phyloP scores from a whole-genome alignment of 805 yeast species.

The Candida insectalens region DNA sequence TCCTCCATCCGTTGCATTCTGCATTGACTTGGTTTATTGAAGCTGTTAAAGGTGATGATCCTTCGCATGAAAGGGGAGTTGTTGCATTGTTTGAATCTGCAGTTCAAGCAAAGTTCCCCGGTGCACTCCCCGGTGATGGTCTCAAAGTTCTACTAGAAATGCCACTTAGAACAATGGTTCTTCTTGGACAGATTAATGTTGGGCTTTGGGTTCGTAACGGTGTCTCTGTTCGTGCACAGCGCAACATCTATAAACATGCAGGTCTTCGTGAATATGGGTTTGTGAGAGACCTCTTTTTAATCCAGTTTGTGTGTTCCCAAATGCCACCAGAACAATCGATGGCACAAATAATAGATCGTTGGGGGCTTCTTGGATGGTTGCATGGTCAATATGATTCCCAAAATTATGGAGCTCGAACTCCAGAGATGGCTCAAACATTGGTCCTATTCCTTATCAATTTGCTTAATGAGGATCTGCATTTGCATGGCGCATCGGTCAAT shows the following conservation, averaged over 20 bases:
- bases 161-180: slow-evolving; percentile 66
- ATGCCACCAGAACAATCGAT: slow-evolving; percentile 43
- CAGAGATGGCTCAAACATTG: slow-evolving; percentile 67
- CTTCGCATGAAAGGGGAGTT: slow-evolving; percentile 4
- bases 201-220: slow-evolving; percentile 97
- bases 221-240: slow-evolving; percentile 65
- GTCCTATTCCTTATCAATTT: slow-evolving; percentile 56
- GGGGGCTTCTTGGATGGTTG: slow-evolving; percentile 53
- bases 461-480: slow-evolving; percentile 55
- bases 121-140: slow-evolving; percentile 9
- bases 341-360: slow-evolving; percentile 52
- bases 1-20: slow-evolving; percentile 75
- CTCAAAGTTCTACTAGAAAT: slow-evolving; percentile 47
- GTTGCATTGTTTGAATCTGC: slow-evolving; percentile 6
- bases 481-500: slow-evolving; percentile 38
- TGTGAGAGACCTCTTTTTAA: slow-evolving; percentile 64
- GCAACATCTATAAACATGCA: slow-evolving; percentile 67
- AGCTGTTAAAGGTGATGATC: slow-evolving; percentile 23
- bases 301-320: slow-evolving; percentile 49
- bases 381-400: slow-evolving; percentile 33
- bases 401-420: slow-evolving; percentile 25
- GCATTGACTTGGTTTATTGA: slow-evolving; percentile 66
- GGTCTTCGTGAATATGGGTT: slow-evolving; percentile 79
- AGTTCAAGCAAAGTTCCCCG: slow-evolving; percentile 2
- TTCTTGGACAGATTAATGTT: slow-evolving; percentile 73